Conservation (phyloP, 495 filamentous ascomycete genomes). For the Immersiella caudata region DNA sequence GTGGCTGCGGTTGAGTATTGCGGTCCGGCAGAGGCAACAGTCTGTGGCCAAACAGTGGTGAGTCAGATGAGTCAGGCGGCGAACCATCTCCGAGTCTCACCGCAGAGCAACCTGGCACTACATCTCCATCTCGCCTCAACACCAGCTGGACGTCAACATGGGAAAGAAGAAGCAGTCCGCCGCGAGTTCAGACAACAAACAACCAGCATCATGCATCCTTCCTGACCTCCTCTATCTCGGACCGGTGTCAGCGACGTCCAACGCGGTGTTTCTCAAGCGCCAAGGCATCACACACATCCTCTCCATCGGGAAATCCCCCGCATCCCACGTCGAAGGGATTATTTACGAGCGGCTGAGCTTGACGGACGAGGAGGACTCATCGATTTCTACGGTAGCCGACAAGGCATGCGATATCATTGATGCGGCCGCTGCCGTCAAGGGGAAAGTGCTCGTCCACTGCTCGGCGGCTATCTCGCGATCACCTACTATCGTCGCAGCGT, state of each 20-base stretch:
- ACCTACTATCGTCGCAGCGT: slow-evolving; percentile 12
- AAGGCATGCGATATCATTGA: slow-evolving; percentile 17
- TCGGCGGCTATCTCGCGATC: slow-evolving; percentile 19
- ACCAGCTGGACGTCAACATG: slow-evolving; percentile 28
- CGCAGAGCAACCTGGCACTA: too few relatives aligned
- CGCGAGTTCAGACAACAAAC: not conserved
- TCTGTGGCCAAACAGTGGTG: too few relatives aligned
- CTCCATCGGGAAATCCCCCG: slow-evolving; percentile 17
- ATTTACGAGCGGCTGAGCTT: slow-evolving; percentile 14
- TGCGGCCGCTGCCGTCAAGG: not conserved
- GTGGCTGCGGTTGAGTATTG: too few relatives aligned
- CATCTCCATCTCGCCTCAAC: too few relatives aligned
- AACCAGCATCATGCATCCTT: slow-evolving; percentile 16
- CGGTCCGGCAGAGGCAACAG: too few relatives aligned
- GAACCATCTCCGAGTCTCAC: too few relatives aligned
- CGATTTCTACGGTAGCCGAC: not conserved
- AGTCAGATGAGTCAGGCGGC: too few relatives aligned
- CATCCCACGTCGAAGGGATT: not conserved
- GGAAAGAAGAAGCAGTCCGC: slow-evolving; percentile 7
- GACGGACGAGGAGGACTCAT: slow-evolving; percentile 10
- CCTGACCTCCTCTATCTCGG: slow-evolving; percentile 22
- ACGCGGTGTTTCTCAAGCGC: slow-evolving; percentile 11
- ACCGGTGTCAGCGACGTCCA: slow-evolving; percentile 17
- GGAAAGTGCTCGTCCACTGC: slow-evolving; percentile 20
- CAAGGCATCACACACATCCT: slow-evolving; percentile 19